Evolutionary conservation across 78 protist genomes (phyloP).

Genomic region (Cyanophora paradoxa): DNA sequence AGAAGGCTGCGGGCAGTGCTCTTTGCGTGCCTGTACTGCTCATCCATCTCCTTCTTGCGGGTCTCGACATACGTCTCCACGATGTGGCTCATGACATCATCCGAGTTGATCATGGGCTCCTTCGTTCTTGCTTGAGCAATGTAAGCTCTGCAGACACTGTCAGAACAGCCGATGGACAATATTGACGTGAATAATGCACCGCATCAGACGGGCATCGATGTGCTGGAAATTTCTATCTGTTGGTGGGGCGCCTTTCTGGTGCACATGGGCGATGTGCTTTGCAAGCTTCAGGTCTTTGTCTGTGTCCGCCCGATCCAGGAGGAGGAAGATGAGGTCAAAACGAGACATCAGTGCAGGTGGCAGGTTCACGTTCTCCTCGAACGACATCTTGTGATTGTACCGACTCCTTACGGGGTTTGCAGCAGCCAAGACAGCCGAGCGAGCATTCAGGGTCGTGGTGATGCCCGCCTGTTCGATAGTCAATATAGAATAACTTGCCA

Average conservation of each 20-base stretch:
- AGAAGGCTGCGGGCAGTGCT: no score
- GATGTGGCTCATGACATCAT: no score
- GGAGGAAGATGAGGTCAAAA: conserved; percentile 87
- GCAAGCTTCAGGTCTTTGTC: conserved; percentile 78
- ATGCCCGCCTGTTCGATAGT: conserved; percentile 92
- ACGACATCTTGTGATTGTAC: conserved; percentile 54
- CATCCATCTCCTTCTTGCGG: no score
- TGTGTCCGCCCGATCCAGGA: conserved; percentile 78
- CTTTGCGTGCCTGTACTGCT: no score
- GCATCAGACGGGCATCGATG: no score
- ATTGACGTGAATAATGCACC: no score
- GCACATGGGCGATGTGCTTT: conserved; percentile 81
- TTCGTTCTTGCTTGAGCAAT: no score
- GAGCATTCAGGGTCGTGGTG: conserved; percentile 97
- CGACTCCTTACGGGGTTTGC: conserved; percentile 96
- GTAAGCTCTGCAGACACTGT: no score
- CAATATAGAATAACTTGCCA: not conserved
- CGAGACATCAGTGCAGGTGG: conserved; percentile 97
- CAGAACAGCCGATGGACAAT: no score
- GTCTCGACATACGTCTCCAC: no score
- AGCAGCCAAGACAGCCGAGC: conserved; percentile 97
- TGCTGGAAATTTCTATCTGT: no score
- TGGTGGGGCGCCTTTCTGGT: conserved; percentile 25
- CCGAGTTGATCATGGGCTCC: no score
- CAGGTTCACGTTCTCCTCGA: conserved; percentile 77